Percentiles rank a stretch among this genome's conserved stretches.
phyloP scores from a whole-genome alignment of 441 rosid species.

The Cnidoscolus chayamansa region DNA sequence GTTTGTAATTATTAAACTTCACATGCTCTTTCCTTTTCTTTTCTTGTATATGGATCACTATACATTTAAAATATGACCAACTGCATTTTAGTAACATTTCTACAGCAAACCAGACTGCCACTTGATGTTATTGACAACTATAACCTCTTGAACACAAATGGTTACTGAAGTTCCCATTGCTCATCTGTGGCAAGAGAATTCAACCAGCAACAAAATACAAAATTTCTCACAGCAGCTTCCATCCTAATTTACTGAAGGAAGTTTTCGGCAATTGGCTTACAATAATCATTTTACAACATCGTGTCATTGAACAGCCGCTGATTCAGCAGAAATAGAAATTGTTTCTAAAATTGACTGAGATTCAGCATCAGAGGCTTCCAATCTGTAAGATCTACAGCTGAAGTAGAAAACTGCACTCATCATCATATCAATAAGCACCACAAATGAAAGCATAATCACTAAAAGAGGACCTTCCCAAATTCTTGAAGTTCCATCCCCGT shows the following conservation, averaged over 20 bases:
- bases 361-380: slow-evolving; percentile 50
- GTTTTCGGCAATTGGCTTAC: background rate
- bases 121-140: background rate
- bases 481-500: slow-evolving; percentile 89
- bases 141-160: slow-evolving; percentile 3
- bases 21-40: background rate
- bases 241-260: slow-evolving; percentile 17
- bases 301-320: slow-evolving; percentile 22
- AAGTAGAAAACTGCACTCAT: slow-evolving; percentile 85
- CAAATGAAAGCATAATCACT: slow-evolving; percentile 80
- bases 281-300: slow-evolving; percentile 17
- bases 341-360: slow-evolving; percentile 50
- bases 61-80: background rate
- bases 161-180: slow-evolving; percentile 8
- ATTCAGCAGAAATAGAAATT: slow-evolving; percentile 27
- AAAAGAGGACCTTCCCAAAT: slow-evolving; percentile 89
- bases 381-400: slow-evolving; percentile 67
- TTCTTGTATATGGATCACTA: slow-evolving; percentile 9
- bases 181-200: background rate
- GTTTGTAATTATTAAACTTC: slow-evolving; percentile 7
- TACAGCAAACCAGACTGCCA: slow-evolving; percentile 8
- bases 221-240: background rate
- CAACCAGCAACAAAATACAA: slow-evolving; percentile 13
- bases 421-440: slow-evolving; percentile 77
- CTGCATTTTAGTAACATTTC: background rate